These are phyloP conservation scores for Fusarium mexicanum DNA, from an alignment of 2,329 filamentous ascomycete genomes.

Conservation along the genomic window DNA sequence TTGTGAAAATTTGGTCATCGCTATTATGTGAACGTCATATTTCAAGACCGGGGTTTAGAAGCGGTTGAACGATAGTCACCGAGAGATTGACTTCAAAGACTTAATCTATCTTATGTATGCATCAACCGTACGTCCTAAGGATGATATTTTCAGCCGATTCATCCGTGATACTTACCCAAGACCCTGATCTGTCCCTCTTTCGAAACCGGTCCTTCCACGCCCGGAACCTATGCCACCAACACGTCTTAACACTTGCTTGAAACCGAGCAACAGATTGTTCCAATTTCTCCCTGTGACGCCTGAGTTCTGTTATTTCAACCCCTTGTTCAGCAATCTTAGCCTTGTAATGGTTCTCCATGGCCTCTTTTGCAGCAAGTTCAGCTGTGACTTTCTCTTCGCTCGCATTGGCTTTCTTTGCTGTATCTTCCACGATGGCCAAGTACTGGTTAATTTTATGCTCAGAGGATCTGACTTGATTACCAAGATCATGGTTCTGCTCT, in stretches of 20 bases:
- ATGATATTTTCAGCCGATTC: neutral
- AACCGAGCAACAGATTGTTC: neutral
- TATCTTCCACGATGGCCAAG: accelerated
- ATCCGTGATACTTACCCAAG: neutral
- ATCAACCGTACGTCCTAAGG: neutral
- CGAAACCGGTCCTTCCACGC: neutral
- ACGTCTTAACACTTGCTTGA: neutral
- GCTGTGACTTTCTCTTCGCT: neutral
- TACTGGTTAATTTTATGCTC: neutral
- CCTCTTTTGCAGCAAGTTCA: neutral
- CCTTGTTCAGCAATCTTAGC: neutral
- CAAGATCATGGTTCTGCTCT: neutral
- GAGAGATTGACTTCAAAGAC: neutral
- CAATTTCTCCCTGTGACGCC: neutral
- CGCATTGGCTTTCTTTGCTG: neutral
- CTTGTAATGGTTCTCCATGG: neutral
- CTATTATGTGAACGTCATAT: neutral
- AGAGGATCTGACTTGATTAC: neutral
- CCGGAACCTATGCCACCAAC: neutral
- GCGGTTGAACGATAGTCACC: neutral
- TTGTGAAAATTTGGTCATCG: neutral
- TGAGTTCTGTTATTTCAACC: neutral
- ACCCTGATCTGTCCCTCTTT: neutral
- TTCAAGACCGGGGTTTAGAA: neutral
- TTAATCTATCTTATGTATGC: too few species aligned